Percentiles rank a stretch among this genome's conserved stretches.
Evolutionary conservation across 441 rosid genomes (phyloP).

Genomic region (Gossypium gossypioides): DNA sequence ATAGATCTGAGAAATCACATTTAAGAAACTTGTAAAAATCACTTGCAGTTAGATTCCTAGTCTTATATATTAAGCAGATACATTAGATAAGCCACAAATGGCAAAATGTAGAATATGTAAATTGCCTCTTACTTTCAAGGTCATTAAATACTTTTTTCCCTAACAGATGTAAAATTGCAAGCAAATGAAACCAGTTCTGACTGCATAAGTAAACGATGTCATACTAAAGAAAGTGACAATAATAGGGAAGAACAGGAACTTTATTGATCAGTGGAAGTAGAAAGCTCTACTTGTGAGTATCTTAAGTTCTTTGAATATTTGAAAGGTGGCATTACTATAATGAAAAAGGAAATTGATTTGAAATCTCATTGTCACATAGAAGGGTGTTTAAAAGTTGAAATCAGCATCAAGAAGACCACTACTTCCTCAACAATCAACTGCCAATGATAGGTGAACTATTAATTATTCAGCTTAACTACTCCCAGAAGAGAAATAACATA

Average conservation of each 20-base stretch:
- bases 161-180: background rate
- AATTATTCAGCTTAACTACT: background rate
- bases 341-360: background rate
- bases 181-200: background rate
- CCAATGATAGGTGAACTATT: background rate
- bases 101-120: background rate
- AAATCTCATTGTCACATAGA: background rate
- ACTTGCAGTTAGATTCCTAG: background rate
- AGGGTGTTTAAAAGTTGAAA: slow-evolving; percentile 1
- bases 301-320: background rate
- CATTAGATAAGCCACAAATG: background rate
- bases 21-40: slow-evolving; percentile 5
- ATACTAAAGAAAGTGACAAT: background rate
- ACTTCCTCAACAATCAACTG: background rate
- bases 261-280: slow-evolving; percentile 1
- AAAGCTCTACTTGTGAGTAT: background rate
- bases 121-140: background rate
- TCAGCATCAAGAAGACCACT: background rate
- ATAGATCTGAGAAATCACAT: slow-evolving; percentile 51
- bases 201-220: background rate
- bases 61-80: background rate
- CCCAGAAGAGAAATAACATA: background rate
- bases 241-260: background rate
- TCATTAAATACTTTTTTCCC: background rate
- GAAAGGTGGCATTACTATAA: background rate